Evolutionary conservation across 164 flowering plant genomes (phyloP).

Genomic region (Nelumbo lutea): DNA sequence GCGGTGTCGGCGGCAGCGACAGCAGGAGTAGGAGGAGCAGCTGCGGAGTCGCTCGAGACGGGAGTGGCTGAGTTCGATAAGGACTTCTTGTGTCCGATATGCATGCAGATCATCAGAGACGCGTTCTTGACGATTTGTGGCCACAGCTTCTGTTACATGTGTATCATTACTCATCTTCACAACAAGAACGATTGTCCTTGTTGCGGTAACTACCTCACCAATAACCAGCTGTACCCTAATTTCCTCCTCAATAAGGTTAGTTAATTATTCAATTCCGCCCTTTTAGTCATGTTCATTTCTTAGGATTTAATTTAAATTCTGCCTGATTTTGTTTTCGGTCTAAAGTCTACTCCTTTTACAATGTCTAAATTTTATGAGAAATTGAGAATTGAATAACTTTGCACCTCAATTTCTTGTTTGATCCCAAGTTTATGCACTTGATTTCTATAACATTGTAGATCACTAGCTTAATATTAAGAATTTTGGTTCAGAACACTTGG

Average conservation of each 20-base stretch:
- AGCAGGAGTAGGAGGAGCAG: neutral
- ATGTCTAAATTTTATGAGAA: neutral
- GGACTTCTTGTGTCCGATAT: constrained; percentile 84
- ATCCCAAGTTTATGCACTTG: too few relatives aligned
- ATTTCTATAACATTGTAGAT: neutral
- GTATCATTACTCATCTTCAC: constrained; percentile 80
- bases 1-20: constrained; percentile 6
- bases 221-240: constrained; percentile 73
- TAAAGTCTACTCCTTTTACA: neutral
- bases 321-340: neutral
- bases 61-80: constrained; percentile 45
- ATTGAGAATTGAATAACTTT: neutral
- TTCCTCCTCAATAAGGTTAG: constrained; percentile 79
- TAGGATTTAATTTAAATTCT: neutral
- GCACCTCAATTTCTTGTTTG: neutral
- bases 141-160: constrained; percentile 96
- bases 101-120: constrained; percentile 92
- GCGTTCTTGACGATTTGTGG: constrained; percentile 94
- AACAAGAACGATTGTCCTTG: constrained; percentile 95
- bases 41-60: constrained; percentile 8
- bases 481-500: neutral
- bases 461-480: neutral
- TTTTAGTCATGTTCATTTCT: neutral
- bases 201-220: constrained; percentile 65
- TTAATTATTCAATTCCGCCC: neutral